These are phyloP conservation scores for Exserohilum rostratum DNA, from an alignment of 2,329 filamentous ascomycete genomes.

Conservation along the genomic window DNA sequence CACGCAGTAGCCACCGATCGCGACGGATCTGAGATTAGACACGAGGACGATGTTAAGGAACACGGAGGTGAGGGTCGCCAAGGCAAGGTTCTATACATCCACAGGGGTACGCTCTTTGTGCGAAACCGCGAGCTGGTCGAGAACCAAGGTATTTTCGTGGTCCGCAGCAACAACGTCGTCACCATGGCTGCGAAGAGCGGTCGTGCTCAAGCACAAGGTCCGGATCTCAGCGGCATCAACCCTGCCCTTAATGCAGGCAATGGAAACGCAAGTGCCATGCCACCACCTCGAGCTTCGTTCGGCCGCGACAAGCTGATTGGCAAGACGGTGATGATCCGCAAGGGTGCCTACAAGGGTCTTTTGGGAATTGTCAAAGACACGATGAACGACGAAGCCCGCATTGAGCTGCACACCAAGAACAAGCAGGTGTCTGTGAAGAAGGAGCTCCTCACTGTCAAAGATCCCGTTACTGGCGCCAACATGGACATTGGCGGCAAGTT, in stretches of 20 bases:
- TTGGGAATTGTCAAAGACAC: constrained; percentile 96
- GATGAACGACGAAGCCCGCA: constrained; percentile 81
- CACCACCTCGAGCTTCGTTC: constrained; percentile 70
- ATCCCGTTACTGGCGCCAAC: constrained; percentile 75
- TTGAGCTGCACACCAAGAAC: constrained; percentile 93
- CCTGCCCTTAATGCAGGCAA: constrained; percentile 71
- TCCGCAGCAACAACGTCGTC: constrained; percentile 81
- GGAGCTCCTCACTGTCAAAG: constrained; percentile 81
- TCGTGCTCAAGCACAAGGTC: constrained; percentile 71
- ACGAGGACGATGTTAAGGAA: constrained; percentile 92
- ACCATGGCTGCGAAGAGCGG: constrained; percentile 95
- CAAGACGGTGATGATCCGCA: constrained; percentile 87
- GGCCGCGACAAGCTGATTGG: constrained; percentile 86
- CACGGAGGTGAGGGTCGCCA: constrained; percentile 81
- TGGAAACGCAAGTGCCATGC: constrained; percentile 58
- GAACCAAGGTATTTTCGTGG: constrained; percentile 89
- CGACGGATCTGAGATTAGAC: constrained; percentile 88
- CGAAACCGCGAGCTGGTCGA: constrained; percentile 84
- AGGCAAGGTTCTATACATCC: constrained; percentile 91
- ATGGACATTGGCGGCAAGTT: constrained; percentile 64
- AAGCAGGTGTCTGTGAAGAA: constrained; percentile 88
- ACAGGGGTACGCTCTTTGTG: constrained; percentile 89
- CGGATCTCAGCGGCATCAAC: constrained; percentile 90
- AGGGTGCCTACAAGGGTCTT: constrained; percentile 88
- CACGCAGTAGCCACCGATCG: constrained; percentile 89